These are phyloP conservation scores for Metschnikowia amazonensis DNA, from an alignment of 805 yeast species.

Conservation along the genomic window DNA sequence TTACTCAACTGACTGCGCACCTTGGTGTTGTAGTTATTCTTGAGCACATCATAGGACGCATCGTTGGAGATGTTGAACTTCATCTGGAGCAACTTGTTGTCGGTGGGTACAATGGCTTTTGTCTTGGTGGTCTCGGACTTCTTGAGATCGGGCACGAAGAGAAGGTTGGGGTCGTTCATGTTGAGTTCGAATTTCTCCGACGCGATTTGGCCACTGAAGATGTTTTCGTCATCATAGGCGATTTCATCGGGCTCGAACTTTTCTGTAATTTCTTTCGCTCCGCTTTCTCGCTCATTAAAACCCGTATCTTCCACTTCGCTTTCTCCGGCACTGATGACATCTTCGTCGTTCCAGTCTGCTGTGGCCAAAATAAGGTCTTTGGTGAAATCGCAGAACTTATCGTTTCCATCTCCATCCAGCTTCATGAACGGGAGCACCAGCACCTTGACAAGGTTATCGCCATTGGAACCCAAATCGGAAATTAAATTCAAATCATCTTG, in stretches of 20 bases:
- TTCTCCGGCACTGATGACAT: constrained; percentile 50
- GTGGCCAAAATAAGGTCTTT: constrained; percentile 63
- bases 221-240: constrained; percentile 59
- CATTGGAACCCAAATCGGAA: constrained; percentile 22
- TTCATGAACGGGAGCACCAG: constrained; percentile 31
- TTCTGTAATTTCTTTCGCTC: constrained; percentile 1
- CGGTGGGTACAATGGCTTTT: constrained; percentile 46
- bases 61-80: constrained; percentile 89
- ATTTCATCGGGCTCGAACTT: constrained; percentile 26
- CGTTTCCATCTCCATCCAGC: constrained; percentile 32
- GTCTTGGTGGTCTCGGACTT: constrained; percentile 17
- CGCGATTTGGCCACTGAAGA: constrained; percentile 65
- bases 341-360: constrained; percentile 75
- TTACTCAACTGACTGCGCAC: constrained; percentile 91
- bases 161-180: constrained; percentile 80
- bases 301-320: constrained; percentile 9
- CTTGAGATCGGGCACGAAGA: constrained; percentile 52
- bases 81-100: constrained; percentile 49
- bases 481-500: constrained; percentile 32
- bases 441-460: constrained; percentile 16
- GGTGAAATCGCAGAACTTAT: constrained; percentile 40
- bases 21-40: constrained; percentile 84
- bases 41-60: constrained; percentile 73
- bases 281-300: not conserved
- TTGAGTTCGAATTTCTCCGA: constrained; percentile 53